Conservation (phyloP, 2,329 filamentous ascomycete genomes). For the Trichoderma atroviride region DNA sequence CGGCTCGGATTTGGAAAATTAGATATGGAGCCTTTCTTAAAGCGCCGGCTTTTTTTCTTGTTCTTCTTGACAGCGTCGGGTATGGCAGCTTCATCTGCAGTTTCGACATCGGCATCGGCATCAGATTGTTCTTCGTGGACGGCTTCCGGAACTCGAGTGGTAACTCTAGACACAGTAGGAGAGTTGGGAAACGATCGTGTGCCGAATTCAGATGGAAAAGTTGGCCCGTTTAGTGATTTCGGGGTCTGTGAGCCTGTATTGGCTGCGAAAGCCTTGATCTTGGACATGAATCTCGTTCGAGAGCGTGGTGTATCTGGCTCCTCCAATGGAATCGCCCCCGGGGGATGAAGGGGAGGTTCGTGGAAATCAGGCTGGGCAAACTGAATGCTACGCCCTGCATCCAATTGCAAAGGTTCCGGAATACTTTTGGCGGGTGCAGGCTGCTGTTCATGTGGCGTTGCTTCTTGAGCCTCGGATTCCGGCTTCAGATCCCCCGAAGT, state of each 20-base stretch:
- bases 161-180: slow-evolving; percentile 49
- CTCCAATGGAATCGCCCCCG: slow-evolving; percentile 63
- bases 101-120: slow-evolving; percentile 74
- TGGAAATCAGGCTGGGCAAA: slow-evolving; percentile 63
- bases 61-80: slow-evolving; percentile 50
- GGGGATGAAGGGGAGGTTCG: slow-evolving; percentile 55
- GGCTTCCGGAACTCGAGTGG: slow-evolving; percentile 56
- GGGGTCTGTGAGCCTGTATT: slow-evolving; percentile 52
- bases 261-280: slow-evolving; percentile 72
- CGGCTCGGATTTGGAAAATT: slow-evolving; percentile 66
- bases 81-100: slow-evolving; percentile 72
- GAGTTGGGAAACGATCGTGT: slow-evolving; percentile 51
- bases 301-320: slow-evolving; percentile 65
- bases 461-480: neutral
- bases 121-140: slow-evolving; percentile 53
- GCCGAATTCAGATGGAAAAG: slow-evolving; percentile 39
- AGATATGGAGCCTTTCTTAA: slow-evolving; percentile 59
- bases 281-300: slow-evolving; percentile 72
- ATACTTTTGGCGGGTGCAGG: neutral
- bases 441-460: neutral
- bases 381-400: slow-evolving; percentile 66
- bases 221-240: slow-evolving; percentile 41
- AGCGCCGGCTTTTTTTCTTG: slow-evolving; percentile 65
- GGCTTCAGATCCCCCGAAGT: neutral
- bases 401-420: slow-evolving; percentile 3